Conservation (phyloP, 495 filamentous ascomycete species). For the Daldinia childiae region DNA sequence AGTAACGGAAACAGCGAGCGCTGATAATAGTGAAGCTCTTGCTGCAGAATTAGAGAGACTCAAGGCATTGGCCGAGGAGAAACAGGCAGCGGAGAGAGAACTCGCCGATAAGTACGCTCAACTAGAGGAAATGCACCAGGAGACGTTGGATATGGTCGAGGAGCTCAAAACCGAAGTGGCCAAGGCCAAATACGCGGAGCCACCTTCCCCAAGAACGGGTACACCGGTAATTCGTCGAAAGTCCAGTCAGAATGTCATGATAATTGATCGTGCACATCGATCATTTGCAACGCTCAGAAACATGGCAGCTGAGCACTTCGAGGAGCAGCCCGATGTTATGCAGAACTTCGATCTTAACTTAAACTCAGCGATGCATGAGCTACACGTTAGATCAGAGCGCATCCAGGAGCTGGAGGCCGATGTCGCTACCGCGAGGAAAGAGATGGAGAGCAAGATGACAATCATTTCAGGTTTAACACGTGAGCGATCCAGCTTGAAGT, state of each 20-base stretch:
- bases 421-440: slow-evolving; percentile 82
- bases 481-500: slow-evolving; percentile 88
- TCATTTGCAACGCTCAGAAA: slow-evolving; percentile 90
- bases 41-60: slow-evolving; percentile 75
- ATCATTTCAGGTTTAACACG: slow-evolving; percentile 94
- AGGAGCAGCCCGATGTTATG: slow-evolving; percentile 80
- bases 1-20: slow-evolving; percentile 30
- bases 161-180: slow-evolving; percentile 87
- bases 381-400: slow-evolving; percentile 85
- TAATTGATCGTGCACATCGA: slow-evolving; percentile 89
- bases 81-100: slow-evolving; percentile 74
- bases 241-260: slow-evolving; percentile 90
- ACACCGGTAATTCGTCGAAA: slow-evolving; percentile 86
- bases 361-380: slow-evolving; percentile 91
- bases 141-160: slow-evolving; percentile 84
- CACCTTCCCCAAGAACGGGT: slow-evolving; percentile 69
- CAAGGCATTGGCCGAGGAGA: slow-evolving; percentile 74
- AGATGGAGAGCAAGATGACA: slow-evolving; percentile 94
- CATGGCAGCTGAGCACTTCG: slow-evolving; percentile 86
- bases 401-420: slow-evolving; percentile 90
- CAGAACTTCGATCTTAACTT: slow-evolving; percentile 94
- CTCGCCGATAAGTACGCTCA: slow-evolving; percentile 81
- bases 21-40: slow-evolving; percentile 53
- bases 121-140: slow-evolving; percentile 81
- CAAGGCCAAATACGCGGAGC: slow-evolving; percentile 69